Evolutionary conservation across 148 eudicot species (phyloP).

Genomic region (Cornus suecica): DNA sequence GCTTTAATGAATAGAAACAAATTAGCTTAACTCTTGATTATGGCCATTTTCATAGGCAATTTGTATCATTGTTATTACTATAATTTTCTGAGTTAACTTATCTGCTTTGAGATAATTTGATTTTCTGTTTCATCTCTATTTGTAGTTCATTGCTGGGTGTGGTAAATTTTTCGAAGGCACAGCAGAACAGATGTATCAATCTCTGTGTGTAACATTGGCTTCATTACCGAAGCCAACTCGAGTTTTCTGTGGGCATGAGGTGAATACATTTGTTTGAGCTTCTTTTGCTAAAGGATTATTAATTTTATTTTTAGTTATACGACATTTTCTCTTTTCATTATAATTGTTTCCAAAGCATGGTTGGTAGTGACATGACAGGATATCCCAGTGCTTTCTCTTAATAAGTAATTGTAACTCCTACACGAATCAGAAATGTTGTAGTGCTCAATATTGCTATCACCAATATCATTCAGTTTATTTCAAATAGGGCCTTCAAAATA

Average conservation of each 20-base stretch:
- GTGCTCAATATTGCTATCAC: neutral
- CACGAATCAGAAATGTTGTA: neutral
- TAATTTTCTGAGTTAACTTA: no score
- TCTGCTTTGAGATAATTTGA: neutral
- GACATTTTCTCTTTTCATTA: neutral
- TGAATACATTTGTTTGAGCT: conserved; percentile 16
- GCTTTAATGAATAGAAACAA: neutral
- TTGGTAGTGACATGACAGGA: neutral
- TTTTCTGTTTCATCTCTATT: neutral
- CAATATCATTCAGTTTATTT: neutral
- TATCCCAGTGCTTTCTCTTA: neutral
- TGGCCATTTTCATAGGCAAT: neutral
- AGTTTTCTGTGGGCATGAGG: conserved; percentile 98
- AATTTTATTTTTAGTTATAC: neutral
- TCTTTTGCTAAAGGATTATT: conserved; percentile 3
- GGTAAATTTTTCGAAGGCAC: conserved; percentile 96
- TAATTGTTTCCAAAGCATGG: neutral
- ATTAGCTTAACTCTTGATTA: neutral
- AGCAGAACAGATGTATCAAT: conserved; percentile 94
- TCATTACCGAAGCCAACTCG: conserved; percentile 87
- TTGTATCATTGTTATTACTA: neutral
- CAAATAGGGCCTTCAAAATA: neutral
- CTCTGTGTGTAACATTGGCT: conserved; percentile 76
- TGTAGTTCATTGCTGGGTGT: conserved; percentile 94
- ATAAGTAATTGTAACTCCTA: neutral